phyloP scores from a whole-genome alignment of 768 basidiomycete genomes.

The Amanita molliuscula region DNA sequence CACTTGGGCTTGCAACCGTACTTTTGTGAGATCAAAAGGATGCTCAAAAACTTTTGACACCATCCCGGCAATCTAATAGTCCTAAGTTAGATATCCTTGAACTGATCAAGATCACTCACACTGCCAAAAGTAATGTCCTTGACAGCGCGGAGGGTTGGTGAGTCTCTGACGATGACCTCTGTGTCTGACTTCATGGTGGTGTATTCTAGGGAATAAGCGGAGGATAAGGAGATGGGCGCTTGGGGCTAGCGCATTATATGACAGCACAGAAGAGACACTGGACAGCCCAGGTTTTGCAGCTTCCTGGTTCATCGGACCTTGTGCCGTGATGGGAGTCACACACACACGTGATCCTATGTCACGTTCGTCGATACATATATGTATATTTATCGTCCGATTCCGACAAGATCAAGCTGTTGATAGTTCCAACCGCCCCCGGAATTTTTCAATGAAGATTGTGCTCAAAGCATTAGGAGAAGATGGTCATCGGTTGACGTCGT shows the following conservation, averaged over 20 bases:
- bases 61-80: conserved; percentile 63
- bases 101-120: conserved; percentile 19
- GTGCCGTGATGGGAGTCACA: too few relatives aligned
- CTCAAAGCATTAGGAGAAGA: neutral
- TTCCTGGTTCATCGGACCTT: too few relatives aligned
- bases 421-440: neutral
- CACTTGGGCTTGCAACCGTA: conserved; percentile 82
- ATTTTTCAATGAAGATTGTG: neutral
- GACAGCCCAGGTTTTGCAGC: too few relatives aligned
- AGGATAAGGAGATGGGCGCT: too few relatives aligned
- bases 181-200: conserved; percentile 6
- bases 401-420: too few relatives aligned
- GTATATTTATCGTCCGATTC: too few relatives aligned
- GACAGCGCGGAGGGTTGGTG: conserved; percentile 21
- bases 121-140: conserved; percentile 41
- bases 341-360: too few relatives aligned
- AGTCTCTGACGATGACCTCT: conserved; percentile 12
- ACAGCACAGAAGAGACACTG: too few relatives aligned
- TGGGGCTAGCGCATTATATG: too few relatives aligned
- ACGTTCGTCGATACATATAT: too few relatives aligned
- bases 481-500: neutral
- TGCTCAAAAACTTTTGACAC: conserved; percentile 83
- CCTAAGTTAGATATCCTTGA: neutral
- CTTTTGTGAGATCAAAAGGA: conserved; percentile 89
- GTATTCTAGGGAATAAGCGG: neutral